Evolutionary conservation across 768 basidiomycete species (phyloP), one percentile per base, ranked within the genome.

Genomic region (Piloderma croceum): DNA sequence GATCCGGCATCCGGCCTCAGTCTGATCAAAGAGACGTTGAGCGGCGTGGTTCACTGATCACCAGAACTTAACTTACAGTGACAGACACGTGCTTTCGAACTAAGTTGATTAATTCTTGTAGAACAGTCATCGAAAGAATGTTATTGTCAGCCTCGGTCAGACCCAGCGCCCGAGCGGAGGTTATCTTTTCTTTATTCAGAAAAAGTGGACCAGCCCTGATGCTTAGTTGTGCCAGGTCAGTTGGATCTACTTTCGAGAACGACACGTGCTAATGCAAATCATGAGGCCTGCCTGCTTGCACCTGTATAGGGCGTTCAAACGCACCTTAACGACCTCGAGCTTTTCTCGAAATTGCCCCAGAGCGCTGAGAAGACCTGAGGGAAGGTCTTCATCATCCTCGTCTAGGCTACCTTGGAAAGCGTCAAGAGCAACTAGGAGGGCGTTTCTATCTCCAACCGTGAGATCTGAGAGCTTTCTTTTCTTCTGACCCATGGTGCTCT

Each of bases 1-100:
- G 6, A 47, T 24, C 17, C 50, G 44, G 21, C 49, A 50, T 34
- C 50, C 50, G 11, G 50, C 50, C 36, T 50, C 45, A 23, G 49
- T 51, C 50, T 51, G 36, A n/a, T 22, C 20, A 40, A 34, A 37
- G 36, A 12, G 20, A 22, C 13, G 23, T 15, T 20, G 19, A 36
- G 24, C 19, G 24, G 27, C 31, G 15, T 20, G 31, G 24, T 27
- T 24, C 19, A 24, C 24, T 45, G 21, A n/a, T n/a, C n/a, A n/a
- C n/a, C n/a, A n/a, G n/a, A n/a, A n/a, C n/a, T n/a, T n/a, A n/a
- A 39, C 49, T 42, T 41, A 51, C 49, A 31, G 40, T 41, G 25
- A 50, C 36, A 46, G 49, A 51, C 11, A 51, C 50, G 36, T 51
- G 49, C 12, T 24, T 18, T 34, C 45, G 34, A 20, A 50, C 44